Evolutionary conservation across 192 early-diverging fungal species (phyloP).

Genomic region (Coemansia sp.): DNA sequence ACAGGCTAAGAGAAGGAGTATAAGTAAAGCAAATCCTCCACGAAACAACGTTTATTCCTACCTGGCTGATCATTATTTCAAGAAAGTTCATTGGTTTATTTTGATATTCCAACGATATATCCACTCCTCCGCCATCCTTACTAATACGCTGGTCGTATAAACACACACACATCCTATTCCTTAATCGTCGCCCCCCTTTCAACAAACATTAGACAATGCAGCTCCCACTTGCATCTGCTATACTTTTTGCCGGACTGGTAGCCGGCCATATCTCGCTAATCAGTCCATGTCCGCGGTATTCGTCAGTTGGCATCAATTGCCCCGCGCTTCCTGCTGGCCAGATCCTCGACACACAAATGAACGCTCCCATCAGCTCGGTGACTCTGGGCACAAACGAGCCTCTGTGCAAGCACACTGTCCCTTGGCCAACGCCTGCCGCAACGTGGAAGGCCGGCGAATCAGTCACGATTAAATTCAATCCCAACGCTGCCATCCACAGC

Average conservation of each 20-base stretch:
- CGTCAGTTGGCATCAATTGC: conserved; percentile 30
- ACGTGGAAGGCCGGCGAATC: conserved; percentile 46
- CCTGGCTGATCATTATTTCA: too few relatives aligned
- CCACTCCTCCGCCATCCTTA: too few relatives aligned
- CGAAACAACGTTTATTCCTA: too few relatives aligned
- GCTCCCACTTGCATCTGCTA: neutral
- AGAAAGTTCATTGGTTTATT: too few relatives aligned
- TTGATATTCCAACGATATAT: too few relatives aligned
- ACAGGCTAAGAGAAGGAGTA: too few relatives aligned
- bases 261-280: conserved; percentile 29
- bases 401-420: conserved; percentile 51
- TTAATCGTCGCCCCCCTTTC: too few relatives aligned
- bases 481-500: conserved; percentile 35
- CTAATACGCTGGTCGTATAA: too few relatives aligned
- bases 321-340: conserved; percentile 51
- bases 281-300: conserved; percentile 48
- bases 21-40: too few relatives aligned
- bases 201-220: neutral
- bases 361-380: conserved; percentile 32
- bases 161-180: too few relatives aligned
- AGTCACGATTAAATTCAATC: conserved; percentile 40
- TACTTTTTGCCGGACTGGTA: neutral
- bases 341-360: conserved; percentile 35
- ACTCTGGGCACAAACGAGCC: neutral
- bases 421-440: conserved; percentile 27